Evolutionary conservation across 192 early-diverging fungal genomes (phyloP), one percentile per base, ranked within the genome.

Genomic region (Allomyces arbusculus): DNA sequence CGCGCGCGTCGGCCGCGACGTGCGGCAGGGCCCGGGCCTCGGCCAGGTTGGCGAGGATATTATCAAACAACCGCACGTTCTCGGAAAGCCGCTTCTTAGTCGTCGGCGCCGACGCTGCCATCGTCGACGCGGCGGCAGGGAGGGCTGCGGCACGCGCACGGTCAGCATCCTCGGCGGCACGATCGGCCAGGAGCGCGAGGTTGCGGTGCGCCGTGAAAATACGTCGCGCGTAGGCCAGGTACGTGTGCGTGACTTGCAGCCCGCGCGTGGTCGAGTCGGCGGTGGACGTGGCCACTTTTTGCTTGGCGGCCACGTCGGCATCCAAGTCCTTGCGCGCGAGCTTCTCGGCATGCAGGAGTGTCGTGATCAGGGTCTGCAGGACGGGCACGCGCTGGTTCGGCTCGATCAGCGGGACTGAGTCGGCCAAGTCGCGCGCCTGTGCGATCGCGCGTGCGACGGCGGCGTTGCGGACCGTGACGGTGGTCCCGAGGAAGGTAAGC

Each of bases 1-100:
- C 45, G 45, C 12, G 12, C 45, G 45, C 12, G 45, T 55, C 12
- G 12, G 45, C 1, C 19, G 45, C 45, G 45, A 55, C 45, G 1
- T 77, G 68, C 50, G 88, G 74, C 44, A 65, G 24, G 9, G 89
- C 87, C 11, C 87, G 86, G 64, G 89, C 82, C n/a, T 79, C 76
- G 45, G 86, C 75, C 44, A 90, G 70, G 66, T 80, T 74, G 23
- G 84, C 45, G 3, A 11, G 45, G 12, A 19, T 19, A 8, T 19
- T 19, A 8, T 55, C 45, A 1, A 4, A 16, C 3, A 55, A 8
- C 45, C 45, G 45, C 45, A 19, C 45, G 45, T 11, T 19, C 10
- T 55, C 45, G 45, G 45, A 1, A 1, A 55, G 45, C 10, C 45
- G 45, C 8, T 55, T 55, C 12, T 11, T 55, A 8, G 45, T 19